Evolutionary conservation across 2,329 filamentous ascomycete species (phyloP).

Genomic region (Scleromitrula shiraiana): DNA sequence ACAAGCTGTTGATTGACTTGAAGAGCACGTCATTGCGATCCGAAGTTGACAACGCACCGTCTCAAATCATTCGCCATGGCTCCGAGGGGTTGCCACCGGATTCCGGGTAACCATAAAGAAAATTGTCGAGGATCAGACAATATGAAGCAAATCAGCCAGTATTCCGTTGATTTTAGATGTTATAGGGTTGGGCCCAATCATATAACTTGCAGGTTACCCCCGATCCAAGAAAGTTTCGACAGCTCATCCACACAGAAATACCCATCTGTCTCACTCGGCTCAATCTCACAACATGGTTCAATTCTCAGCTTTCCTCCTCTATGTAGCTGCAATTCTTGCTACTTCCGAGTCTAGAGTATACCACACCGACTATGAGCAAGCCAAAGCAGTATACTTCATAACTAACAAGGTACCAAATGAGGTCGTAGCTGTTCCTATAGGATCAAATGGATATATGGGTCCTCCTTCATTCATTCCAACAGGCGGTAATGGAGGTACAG

Average conservation of each 20-base stretch:
- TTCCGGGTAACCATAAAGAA: too few relatives aligned
- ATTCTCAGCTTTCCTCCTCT: background rate
- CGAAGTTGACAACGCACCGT: background rate
- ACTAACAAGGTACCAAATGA: slow-evolving; percentile 44
- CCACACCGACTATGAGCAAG: slow-evolving; percentile 5
- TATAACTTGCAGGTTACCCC: background rate
- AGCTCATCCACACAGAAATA: background rate
- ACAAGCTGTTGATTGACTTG: too few relatives aligned
- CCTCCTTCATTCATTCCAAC: slow-evolving; percentile 37
- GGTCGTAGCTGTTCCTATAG: slow-evolving; percentile 43
- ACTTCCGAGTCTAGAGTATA: background rate
- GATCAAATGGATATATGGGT: slow-evolving; percentile 38
- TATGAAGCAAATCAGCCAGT: too few relatives aligned
- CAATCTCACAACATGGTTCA: background rate
- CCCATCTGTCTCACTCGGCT: background rate
- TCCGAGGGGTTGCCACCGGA: background rate
- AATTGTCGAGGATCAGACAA: background rate
- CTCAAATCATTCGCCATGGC: background rate
- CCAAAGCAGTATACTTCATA: slow-evolving; percentile 46
- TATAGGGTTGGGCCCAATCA: background rate
- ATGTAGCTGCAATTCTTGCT: background rate
- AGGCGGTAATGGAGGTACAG: slow-evolving; percentile 38
- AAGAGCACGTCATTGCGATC: background rate
- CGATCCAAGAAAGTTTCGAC: background rate
- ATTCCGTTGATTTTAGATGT: too few relatives aligned